Conservation (phyloP, 768 basidiomycete species). For the Rickenella mellea region DNA sequence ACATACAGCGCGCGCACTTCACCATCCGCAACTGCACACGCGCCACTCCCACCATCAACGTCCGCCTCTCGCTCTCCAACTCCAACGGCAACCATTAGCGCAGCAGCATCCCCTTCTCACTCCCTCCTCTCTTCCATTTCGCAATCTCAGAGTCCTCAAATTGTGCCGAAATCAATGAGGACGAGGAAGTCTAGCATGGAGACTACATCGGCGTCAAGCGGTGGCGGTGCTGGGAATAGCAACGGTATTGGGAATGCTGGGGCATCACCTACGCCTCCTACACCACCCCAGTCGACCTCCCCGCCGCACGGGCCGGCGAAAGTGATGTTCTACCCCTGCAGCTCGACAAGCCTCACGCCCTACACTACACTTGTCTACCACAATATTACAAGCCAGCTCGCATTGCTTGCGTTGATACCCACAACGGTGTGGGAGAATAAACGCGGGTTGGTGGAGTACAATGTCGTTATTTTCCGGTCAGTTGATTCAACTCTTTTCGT, state of each 20-base stretch:
- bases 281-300: constrained; percentile 17
- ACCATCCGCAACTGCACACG: constrained; percentile 1
- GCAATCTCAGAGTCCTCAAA: too few relatives aligned
- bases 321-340: constrained; percentile 58
- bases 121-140: too few relatives aligned
- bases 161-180: too few relatives aligned
- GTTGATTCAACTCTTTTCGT: too few relatives aligned
- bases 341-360: constrained; percentile 52
- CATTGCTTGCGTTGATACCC: constrained; percentile 63
- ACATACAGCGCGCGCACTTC: constrained; percentile 1
- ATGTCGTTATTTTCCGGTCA: constrained; percentile 81
- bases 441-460: constrained; percentile 75
- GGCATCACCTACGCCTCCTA: constrained; percentile 17
- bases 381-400: constrained; percentile 63
- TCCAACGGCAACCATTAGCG: background rate
- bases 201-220: too few relatives aligned
- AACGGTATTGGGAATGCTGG: too few relatives aligned
- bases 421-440: constrained; percentile 64
- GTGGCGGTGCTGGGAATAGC: too few relatives aligned
- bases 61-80: constrained; percentile 4
- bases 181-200: too few relatives aligned
- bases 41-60: background rate
- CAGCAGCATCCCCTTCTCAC: background rate
- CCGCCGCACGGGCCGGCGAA: constrained; percentile 17
- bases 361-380: constrained; percentile 81